phyloP scores from a whole-genome alignment of 2,329 filamentous ascomycete genomes.

The Ophiocordyceps camponoti-floridani region DNA sequence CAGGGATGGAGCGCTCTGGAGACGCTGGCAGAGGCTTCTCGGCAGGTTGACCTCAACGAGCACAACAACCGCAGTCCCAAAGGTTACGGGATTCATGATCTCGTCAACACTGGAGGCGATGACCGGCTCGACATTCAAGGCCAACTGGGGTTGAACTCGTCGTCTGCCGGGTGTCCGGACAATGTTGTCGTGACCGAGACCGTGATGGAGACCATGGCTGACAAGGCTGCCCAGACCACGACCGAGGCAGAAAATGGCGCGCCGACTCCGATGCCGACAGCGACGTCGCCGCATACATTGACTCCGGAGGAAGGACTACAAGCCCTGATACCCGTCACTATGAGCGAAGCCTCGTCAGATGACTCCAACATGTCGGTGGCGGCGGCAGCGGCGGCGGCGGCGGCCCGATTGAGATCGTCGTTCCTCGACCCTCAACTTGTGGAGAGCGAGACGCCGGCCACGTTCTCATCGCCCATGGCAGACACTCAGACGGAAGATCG shows the following conservation, averaged over 20 bases:
- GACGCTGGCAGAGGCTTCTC: constrained; percentile 73
- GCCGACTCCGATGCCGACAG: constrained; percentile 6
- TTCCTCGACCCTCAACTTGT: constrained; percentile 34
- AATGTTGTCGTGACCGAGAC: constrained; percentile 4
- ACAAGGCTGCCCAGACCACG: not conserved
- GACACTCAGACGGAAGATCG: constrained; percentile 2
- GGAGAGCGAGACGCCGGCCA: constrained; percentile 11
- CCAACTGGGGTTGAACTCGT: constrained; percentile 39
- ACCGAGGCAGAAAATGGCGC: not conserved
- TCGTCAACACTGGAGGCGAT: constrained; percentile 6
- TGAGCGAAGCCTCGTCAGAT: constrained; percentile 20
- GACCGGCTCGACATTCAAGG: constrained; percentile 37
- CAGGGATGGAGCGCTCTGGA: constrained; percentile 66
- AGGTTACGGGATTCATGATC: constrained; percentile 13
- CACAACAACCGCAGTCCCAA: constrained; percentile 37
- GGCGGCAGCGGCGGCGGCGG: constrained; percentile 33
- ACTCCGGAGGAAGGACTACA: constrained; percentile 32
- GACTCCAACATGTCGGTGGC: constrained; percentile 35
- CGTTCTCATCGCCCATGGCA: constrained; percentile 11
- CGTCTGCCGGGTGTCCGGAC: constrained; percentile 25
- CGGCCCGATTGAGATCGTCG: constrained; percentile 32
- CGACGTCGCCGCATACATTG: constrained; percentile 15
- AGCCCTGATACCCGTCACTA: constrained; percentile 21
- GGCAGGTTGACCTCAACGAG: constrained; percentile 53
- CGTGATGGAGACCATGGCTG: not conserved